These are phyloP conservation scores for Pelargonium australe DNA, from an alignment of 441 rosid genomes.

Conservation along the genomic window DNA sequence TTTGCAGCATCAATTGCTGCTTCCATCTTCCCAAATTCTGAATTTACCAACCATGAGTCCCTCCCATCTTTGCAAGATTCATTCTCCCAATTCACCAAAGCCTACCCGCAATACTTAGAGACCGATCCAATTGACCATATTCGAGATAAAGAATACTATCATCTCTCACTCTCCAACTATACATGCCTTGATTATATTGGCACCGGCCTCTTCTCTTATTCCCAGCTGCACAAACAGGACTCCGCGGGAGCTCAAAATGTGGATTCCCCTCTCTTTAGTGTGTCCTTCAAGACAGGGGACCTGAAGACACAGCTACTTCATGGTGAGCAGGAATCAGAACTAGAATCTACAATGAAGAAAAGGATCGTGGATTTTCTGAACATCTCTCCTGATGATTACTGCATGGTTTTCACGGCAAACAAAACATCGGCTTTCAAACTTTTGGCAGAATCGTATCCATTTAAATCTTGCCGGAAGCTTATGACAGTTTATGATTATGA, in stretches of 20 bases:
- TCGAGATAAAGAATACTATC: constrained; percentile 56
- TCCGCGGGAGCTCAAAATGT: no score
- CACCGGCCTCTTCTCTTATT: constrained; percentile 67
- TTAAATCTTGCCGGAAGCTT: constrained; percentile 49
- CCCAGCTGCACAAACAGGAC: no score
- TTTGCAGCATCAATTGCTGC: constrained; percentile 51
- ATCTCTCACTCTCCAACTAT: constrained; percentile 52
- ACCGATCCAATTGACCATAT: constrained; percentile 52
- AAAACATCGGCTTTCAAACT: constrained; percentile 84
- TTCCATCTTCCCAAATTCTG: constrained; percentile 62
- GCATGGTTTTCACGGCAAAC: constrained; percentile 82
- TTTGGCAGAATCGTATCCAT: constrained; percentile 79
- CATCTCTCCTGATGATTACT: constrained; percentile 62
- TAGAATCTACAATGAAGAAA: constrained; percentile 63
- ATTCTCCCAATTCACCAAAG: constrained; percentile 51
- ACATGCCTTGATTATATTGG: constrained; percentile 92
- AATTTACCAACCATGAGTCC: constrained; percentile 64
- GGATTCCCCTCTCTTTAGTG: constrained; percentile 64
- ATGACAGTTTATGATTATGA: constrained; percentile 79
- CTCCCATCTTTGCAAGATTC: constrained; percentile 65
- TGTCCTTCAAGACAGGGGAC: constrained; percentile 66
- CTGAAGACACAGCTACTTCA: constrained; percentile 71
- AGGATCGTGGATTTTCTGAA: constrained; percentile 73
- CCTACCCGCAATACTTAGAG: constrained; percentile 52
- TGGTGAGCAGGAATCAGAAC: constrained; percentile 58